Evolutionary conservation across 352 stramenopile species (phyloP), one percentile per base, ranked within the genome.

Genomic region (Pythium sukuiense): DNA sequence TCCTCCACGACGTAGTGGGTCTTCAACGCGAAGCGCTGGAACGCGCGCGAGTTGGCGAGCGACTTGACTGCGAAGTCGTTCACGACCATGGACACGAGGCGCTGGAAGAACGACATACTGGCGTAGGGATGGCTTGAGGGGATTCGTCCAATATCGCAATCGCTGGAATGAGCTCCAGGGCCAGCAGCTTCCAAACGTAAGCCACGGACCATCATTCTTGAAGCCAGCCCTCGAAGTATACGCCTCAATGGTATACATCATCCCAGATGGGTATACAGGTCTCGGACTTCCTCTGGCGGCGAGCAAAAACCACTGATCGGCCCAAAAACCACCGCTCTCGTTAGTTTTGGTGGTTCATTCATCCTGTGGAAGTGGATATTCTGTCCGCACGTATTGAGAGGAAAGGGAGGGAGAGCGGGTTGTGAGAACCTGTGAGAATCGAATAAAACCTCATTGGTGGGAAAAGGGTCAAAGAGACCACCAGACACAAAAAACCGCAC

Each of bases 61-160:
- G 86, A 72, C 81, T 95, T 95, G 26, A 95, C 84, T 18, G 86
- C 86, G 57, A 92, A 82, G 70, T 95, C 86, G 72, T 95, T 95
- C 56, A 95, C 73, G 48, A 95, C 80, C 70, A 92, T 89, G 12
- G 77, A 88, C 60, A 93, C 73, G 37, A 92, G 71, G 48, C 86
- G 86, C 75, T 92, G 84, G 71, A 95, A 85, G 73, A 95, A 92
- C 33, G 84, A 92, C 84, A 70, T 70, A 46, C 18, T 29, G 45
- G 18, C 24, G 5, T 24, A 24, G 20, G 20, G 20, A 24, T 24
- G 20, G 20, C 20, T 24, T 24, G 20, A 0, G 20, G 20, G 20
- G 5, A 33, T 18, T 29, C 24, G 45, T 53, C 24, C 45, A 29
- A 53, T 30, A 53, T 53, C 6, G 49, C 49, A 55, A 59, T 16